phyloP scores from a whole-genome alignment of 2,329 filamentous ascomycete genomes.

The Gremmenia infestans region DNA sequence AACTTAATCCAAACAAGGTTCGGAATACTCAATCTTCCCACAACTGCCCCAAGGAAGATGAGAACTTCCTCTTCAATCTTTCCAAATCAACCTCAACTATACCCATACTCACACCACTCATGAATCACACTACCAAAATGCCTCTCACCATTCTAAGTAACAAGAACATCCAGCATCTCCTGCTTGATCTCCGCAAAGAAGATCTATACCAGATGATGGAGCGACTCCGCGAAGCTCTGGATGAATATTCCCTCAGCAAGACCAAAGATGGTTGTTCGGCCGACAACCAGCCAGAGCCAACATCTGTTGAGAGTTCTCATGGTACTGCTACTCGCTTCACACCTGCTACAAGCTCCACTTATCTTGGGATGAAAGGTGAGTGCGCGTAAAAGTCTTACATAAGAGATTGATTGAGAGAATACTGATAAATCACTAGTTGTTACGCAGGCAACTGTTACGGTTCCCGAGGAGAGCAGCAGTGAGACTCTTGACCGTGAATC shows the following conservation, averaged over 20 bases:
- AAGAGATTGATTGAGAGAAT: neutral
- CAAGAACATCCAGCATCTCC: constrained; percentile 47
- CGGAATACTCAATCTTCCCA: too few species aligned
- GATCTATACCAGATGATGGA: constrained; percentile 50
- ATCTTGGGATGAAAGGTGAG: constrained; percentile 63
- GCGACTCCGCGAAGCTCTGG: constrained; percentile 46
- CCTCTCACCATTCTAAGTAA: constrained; percentile 55
- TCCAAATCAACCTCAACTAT: neutral
- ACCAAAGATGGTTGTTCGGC: constrained; percentile 34
- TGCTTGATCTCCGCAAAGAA: constrained; percentile 47
- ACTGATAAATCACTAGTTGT: neutral
- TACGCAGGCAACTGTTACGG: neutral
- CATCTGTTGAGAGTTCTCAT: constrained; percentile 44
- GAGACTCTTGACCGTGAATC: neutral
- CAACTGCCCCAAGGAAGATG: too few species aligned
- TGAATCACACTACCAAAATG: constrained; percentile 36
- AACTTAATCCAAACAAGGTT: too few species aligned
- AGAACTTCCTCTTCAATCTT: too few species aligned
- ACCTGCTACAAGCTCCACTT: constrained; percentile 60
- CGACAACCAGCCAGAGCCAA: constrained; percentile 52
- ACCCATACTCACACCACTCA: neutral
- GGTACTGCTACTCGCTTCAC: constrained; percentile 66
- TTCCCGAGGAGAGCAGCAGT: neutral
- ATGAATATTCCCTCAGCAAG: constrained; percentile 56
- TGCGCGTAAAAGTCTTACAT: neutral